phyloP scores from a whole-genome alignment of 257 asterid genomes.

The Scutellaria baicalensis region DNA sequence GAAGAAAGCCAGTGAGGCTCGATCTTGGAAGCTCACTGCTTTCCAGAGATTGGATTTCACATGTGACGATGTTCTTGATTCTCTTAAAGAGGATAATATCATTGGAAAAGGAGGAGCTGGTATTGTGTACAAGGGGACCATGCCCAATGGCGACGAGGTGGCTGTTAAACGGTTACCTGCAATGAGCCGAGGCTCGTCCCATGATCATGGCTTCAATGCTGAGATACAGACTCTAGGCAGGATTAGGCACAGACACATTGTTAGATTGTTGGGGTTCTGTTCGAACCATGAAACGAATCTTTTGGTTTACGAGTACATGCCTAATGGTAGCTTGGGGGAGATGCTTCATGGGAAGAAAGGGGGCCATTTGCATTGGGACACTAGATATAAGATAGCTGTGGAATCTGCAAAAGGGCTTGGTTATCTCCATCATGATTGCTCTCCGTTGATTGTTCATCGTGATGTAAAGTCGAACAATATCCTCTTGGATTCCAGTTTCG shows the following conservation, averaged over 20 bases:
- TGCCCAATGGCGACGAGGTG: conserved; percentile 56
- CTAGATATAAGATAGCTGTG: too few relatives aligned
- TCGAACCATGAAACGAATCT: conserved; percentile 24
- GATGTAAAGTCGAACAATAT: conserved; percentile 81
- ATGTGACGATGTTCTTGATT: conserved; percentile 61
- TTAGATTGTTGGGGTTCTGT: conserved; percentile 67
- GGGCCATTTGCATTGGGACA: too few relatives aligned
- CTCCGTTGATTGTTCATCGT: conserved; percentile 73
- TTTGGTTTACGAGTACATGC: too few relatives aligned
- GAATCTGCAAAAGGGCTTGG: background rate
- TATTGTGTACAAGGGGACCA: conserved; percentile 59
- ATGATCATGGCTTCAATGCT: conserved; percentile 85
- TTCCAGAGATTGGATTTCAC: conserved; percentile 73
- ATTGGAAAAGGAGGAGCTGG: conserved; percentile 94
- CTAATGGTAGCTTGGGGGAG: too few relatives aligned
- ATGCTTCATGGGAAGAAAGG: too few relatives aligned
- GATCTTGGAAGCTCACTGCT: conserved; percentile 82
- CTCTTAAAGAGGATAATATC: conserved; percentile 72
- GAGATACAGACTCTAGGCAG: conserved; percentile 85
- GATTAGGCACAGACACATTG: conserved; percentile 79
- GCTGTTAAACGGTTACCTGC: conserved; percentile 73
- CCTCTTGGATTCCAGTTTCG: conserved; percentile 55
- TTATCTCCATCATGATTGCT: conserved; percentile 87
- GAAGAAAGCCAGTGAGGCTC: conserved; percentile 65
- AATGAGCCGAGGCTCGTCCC: conserved; percentile 71